Evolutionary conservation across 768 basidiomycete genomes (phyloP), one percentile per base, ranked within the genome.

Genomic region (Rhizopogon sp.): DNA sequence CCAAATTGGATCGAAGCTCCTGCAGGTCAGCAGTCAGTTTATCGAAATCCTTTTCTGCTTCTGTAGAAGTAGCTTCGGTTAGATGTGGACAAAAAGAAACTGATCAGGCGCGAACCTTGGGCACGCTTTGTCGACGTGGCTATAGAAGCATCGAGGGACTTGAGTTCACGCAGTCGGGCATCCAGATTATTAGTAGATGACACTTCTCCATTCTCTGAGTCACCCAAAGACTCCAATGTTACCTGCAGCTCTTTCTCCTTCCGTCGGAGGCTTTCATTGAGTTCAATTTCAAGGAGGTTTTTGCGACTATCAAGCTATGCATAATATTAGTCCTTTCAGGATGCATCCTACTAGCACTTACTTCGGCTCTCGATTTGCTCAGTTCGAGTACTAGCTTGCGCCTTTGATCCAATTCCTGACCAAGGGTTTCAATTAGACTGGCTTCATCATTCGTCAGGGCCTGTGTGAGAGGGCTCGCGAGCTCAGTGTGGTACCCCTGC

Each of bases 211-310:
- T 72, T 73, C 28, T 78, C 80, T 2, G 77, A 73, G 40, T 86
- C 86, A 17, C 82, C 88, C n/a, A 90, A 72, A 22, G 79, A 72
- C 59, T 97, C 94, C 10, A 98, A 72, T 66, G 88, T 88, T 35
- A 72, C 70, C 49, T 83, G 81, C 7, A 98, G 65, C 60, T 95
- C 96, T 49, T 92, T 88, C 43, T 84, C 79, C 25, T 88, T 80
- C 7, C 95, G 82, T 20, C 85, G 79, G 13, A 98, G 77, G 61
- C 86, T 86, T 68, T 99, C 97, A 59, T 89, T 92, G 45, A 98
- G 77, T 68, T 98, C 96, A 52, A 97, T 95, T 66, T 97, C 93
- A 29, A 97, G 71, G 4, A 86, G 71, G 64, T 88, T 90, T 72
- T 91, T 93, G 59, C 77, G 78, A 11, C 83, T 80, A 40, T 90